Percentiles rank a stretch among this genome's conserved stretches.
These are phyloP conservation scores for Chloranthus sessilifolius DNA, from an alignment of 164 flowering plant genomes.

Conservation along the genomic window DNA sequence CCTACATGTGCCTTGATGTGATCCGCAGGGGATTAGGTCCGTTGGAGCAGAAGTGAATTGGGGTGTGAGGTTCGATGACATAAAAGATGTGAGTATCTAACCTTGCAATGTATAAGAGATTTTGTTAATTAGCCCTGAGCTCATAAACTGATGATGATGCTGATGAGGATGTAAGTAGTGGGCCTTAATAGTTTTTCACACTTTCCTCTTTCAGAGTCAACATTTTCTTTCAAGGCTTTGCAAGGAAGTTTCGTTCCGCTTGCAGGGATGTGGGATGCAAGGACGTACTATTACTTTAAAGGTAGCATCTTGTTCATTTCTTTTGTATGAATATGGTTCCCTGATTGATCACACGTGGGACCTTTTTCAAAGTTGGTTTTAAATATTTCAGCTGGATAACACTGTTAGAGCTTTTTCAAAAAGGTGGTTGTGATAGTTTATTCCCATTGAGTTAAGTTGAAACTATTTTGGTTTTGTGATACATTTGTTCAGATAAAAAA, in stretches of 20 bases:
- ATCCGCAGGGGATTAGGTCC: constrained; percentile 79
- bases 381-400: too few species aligned
- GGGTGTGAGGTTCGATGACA: constrained; percentile 87
- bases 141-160: neutral
- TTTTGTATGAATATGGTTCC: neutral
- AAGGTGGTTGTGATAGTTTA: neutral
- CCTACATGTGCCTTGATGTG: neutral
- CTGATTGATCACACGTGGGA: too few species aligned
- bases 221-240: constrained; percentile 64
- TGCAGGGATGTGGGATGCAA: constrained; percentile 75
- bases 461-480: constrained; percentile 1
- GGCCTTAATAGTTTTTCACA: constrained; percentile 3
- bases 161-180: too few species aligned
- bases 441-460: neutral
- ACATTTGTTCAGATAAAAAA: constrained; percentile 56
- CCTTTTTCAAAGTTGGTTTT: too few species aligned
- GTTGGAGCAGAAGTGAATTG: constrained; percentile 97
- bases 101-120: neutral
- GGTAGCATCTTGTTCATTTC: constrained; percentile 35
- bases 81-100: constrained; percentile 62
- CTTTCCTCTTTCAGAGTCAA: constrained; percentile 39
- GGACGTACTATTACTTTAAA: constrained; percentile 85
- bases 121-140: neutral
- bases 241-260: constrained; percentile 85
- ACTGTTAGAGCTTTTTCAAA: too few species aligned